A percentile compares a stretch with the other conserved stretches of the same genome.
phyloP scores from a whole-genome alignment of 371 early-diverging fungal species.

The Mortierella sp. region DNA sequence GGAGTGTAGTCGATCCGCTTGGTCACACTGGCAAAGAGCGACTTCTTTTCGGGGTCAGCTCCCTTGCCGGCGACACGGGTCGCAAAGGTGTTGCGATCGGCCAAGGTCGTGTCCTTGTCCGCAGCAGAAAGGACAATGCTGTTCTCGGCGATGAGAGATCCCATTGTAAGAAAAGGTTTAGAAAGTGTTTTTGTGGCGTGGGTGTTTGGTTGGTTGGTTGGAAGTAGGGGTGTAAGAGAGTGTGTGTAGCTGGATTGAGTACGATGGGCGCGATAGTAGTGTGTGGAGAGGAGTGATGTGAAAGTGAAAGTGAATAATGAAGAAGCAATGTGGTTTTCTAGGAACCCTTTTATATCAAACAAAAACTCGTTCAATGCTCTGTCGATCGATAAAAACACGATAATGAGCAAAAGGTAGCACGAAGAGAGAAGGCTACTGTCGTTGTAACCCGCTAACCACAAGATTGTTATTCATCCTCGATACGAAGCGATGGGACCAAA shows the following conservation, averaged over 20 bases:
- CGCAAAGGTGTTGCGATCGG: slow-evolving; percentile 26
- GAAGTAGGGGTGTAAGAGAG: not conserved
- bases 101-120: slow-evolving; percentile 12
- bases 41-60: slow-evolving; percentile 70
- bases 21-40: slow-evolving; percentile 67
- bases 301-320: not conserved
- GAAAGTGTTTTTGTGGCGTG: not conserved
- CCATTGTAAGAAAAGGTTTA: too few species aligned
- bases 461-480: not conserved
- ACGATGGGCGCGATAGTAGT: not conserved
- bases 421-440: not conserved
- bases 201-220: not conserved
- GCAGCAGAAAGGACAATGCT: slow-evolving; percentile 26
- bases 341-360: not conserved
- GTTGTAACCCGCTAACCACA: not conserved
- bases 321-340: not conserved
- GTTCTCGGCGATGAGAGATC: slow-evolving; percentile 19
- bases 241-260: not conserved
- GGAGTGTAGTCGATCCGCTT: slow-evolving; percentile 73
- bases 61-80: slow-evolving; percentile 60
- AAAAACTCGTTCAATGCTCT: not conserved
- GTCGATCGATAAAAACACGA: not conserved
- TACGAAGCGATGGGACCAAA: slow-evolving; percentile 9
- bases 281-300: not conserved
- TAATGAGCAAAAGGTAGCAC: too few species aligned